Conservation (phyloP, 139 green algal genomes). For the Dunaliella primolecta region DNA sequence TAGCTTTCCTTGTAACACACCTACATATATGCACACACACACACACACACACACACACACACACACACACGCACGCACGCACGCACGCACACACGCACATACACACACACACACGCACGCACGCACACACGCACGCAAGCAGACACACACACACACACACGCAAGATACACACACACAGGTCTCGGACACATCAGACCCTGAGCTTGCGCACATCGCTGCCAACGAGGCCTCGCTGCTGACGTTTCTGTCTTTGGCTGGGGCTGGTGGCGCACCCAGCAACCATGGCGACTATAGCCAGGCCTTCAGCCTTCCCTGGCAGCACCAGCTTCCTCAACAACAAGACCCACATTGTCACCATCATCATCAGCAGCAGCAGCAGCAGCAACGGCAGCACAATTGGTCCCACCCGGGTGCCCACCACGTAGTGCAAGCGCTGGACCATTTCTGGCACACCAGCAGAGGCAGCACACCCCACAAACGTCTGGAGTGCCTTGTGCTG, state of each 20-base stretch:
- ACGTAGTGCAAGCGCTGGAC: neutral
- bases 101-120: neutral
- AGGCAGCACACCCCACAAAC: neutral
- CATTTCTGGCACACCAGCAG: neutral
- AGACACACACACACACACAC: neutral
- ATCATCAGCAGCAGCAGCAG: slow-evolving; percentile 4
- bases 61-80: too few species aligned
- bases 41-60: neutral
- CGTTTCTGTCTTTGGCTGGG: too few species aligned
- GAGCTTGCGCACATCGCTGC: neutral
- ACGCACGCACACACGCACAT: neutral
- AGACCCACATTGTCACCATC: slow-evolving; percentile 11
- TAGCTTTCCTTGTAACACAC: too few species aligned
- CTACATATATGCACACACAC: neutral
- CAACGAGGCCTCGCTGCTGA: too few species aligned
- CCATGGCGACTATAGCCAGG: neutral
- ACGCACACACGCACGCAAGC: neutral
- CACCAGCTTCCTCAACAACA: slow-evolving; percentile 23
- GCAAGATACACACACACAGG: neutral
- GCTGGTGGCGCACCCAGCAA: neutral
- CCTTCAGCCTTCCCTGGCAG: neutral
- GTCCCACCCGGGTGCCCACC: neutral
- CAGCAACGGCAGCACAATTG: slow-evolving; percentile 5
- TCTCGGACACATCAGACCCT: neutral
- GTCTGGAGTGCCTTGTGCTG: neutral